Percentiles rank a stretch among this genome's conserved stretches.
Conservation (phyloP, 2,329 filamentous ascomycete genomes). For the Dryadomyces sulphureus region DNA sequence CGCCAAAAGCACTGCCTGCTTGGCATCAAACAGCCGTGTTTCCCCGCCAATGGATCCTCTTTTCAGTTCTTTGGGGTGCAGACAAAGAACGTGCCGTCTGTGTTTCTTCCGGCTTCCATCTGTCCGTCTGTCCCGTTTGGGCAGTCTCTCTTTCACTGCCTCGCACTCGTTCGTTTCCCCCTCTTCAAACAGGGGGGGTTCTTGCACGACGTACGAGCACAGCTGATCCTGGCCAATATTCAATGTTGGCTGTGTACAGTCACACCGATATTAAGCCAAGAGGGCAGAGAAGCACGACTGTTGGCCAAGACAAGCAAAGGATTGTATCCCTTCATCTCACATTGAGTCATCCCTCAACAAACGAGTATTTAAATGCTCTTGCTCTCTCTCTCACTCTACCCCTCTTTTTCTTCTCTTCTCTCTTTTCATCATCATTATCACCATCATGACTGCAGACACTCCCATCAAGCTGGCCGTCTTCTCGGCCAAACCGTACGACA, state of each 20-base stretch:
- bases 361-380: not conserved
- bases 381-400: too few relatives aligned
- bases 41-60: too few relatives aligned
- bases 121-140: too few relatives aligned
- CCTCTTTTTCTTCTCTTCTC: not conserved
- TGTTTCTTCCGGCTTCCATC: too few relatives aligned
- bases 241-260: not conserved
- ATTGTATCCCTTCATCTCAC: not conserved
- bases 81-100: too few relatives aligned
- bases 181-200: not conserved
- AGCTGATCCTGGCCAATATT: not conserved
- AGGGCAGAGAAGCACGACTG: not conserved
- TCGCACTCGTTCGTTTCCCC: not conserved
- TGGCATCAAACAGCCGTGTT: too few relatives aligned
- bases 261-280: not conserved
- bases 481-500: constrained; percentile 50
- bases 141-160: too few relatives aligned
- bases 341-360: not conserved
- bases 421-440: too few relatives aligned
- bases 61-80: too few relatives aligned
- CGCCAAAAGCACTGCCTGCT: too few relatives aligned
- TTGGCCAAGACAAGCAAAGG: not conserved
- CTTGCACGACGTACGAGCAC: not conserved
- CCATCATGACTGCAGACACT: not conserved
- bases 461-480: constrained; percentile 45